Conservation (phyloP, 1,139 yeast species). For the Pichia inconspicua region DNA sequence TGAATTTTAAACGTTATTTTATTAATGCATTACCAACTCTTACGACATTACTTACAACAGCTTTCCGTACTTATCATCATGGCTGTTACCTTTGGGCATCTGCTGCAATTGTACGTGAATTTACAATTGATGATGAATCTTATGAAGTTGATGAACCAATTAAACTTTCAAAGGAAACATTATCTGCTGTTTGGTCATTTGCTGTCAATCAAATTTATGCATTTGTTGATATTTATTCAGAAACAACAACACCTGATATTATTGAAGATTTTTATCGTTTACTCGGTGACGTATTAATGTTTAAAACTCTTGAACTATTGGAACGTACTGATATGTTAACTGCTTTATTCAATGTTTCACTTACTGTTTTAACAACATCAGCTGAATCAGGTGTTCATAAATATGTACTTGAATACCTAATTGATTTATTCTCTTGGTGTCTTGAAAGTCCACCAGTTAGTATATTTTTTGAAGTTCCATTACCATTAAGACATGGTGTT, state of each 20-base stretch:
- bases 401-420: conserved; percentile 64
- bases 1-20: conserved; percentile 60
- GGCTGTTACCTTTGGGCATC: conserved; percentile 93
- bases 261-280: conserved; percentile 86
- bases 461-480: conserved; percentile 47
- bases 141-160: conserved; percentile 7
- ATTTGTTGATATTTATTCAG: conserved; percentile 33
- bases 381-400: conserved; percentile 68
- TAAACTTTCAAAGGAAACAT: conserved; percentile 27
- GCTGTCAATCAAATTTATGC: conserved; percentile 39
- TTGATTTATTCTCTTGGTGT: conserved; percentile 81
- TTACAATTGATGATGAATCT: conserved; percentile 23
- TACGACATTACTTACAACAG: conserved; percentile 51
- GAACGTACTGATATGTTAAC: conserved; percentile 44
- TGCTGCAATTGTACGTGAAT: conserved; percentile 74
- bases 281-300: conserved; percentile 73
- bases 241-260: conserved; percentile 37
- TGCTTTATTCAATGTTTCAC: conserved; percentile 53
- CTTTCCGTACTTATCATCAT: conserved; percentile 58
- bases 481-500: conserved; percentile 43
- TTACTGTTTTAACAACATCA: conserved; percentile 44
- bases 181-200: conserved; percentile 40
- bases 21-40: conserved; percentile 40
- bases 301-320: conserved; percentile 62
- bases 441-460: conserved; percentile 74